Base-by-base conservation (phyloP, 2,329 filamentous ascomycete genomes). In the Hypoxylon sp. region DNA sequence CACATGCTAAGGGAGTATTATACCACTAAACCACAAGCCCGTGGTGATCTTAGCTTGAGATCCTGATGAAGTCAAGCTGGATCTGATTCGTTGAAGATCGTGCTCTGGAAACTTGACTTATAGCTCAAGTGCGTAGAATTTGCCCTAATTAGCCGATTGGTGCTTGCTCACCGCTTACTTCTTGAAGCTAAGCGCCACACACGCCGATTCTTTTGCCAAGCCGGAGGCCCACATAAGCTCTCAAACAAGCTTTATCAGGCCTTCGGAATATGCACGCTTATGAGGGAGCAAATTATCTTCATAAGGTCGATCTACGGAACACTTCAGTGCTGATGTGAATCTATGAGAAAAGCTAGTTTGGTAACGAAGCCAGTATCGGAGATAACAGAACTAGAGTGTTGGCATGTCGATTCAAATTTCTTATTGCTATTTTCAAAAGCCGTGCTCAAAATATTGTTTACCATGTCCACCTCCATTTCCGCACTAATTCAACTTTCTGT, bases 381-480 rank as follows among this genome's bases (percentile, higher is more conserved):
- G n/a, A 41, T 41, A 21, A 19, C 9, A 21, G n/a, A n/a, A n/a
- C n/a, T n/a, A n/a, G n/a, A n/a, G n/a, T n/a, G 32, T 27, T 6
- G 25, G 25, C 25, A 27, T 27, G 25, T 27, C 25, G 25, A 21
- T 41, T 21, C 37, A 19, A 39, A 16, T 39, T 19, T 39, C 5
- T 8, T 39, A 19, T 39, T 19, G 5, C n/a, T n/a, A n/a, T n/a
- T n/a, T n/a, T n/a, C n/a, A n/a, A n/a, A n/a, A n/a, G n/a, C n/a
- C n/a, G n/a, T n/a, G n/a, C n/a, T n/a, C n/a, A n/a, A n/a, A n/a
- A n/a, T n/a, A n/a, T 8, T 48, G 21, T 30, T 46, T 70, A 74
- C 73, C 71, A 74, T 14, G 60, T 70, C 72, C 72, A 74, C 57
- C 67, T 66, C 70, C 72, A 74, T 48, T 67, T 69, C 34, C 52